Percentiles rank a stretch among this genome's conserved stretches.
Evolutionary conservation across 768 basidiomycete species (phyloP).

Genomic region (Lactarius hengduanensis): DNA sequence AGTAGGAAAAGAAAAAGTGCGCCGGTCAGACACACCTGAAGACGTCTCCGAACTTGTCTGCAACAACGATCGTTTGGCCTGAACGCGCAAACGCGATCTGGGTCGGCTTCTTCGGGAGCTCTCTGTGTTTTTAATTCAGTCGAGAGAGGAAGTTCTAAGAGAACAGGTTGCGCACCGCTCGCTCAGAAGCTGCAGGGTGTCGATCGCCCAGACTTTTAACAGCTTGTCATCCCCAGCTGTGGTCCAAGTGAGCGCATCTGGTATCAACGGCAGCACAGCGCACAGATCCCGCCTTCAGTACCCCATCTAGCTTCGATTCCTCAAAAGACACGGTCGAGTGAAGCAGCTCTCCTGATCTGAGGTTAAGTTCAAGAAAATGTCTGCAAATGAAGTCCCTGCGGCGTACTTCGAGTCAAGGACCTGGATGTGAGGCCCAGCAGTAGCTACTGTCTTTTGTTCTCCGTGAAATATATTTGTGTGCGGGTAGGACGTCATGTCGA

Average conservation of each 20-base stretch:
- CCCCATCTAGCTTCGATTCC: conserved; percentile 34
- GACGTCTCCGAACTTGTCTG: conserved; percentile 95
- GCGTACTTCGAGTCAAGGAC: conserved; percentile 55
- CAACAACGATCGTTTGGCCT: conserved; percentile 66
- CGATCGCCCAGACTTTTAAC: conserved; percentile 72
- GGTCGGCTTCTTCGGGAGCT: conserved; percentile 82
- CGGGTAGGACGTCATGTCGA: conserved; percentile 38
- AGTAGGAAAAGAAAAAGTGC: conserved; percentile 1
- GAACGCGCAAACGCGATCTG: conserved; percentile 60
- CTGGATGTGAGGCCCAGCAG: conserved; percentile 64
- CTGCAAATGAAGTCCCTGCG: background rate
- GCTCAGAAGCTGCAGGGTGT: conserved; percentile 53
- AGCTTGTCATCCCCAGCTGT: conserved; percentile 79
- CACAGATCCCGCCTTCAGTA: conserved; percentile 54
- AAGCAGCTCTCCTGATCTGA: conserved; percentile 54
- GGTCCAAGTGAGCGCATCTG: conserved; percentile 48
- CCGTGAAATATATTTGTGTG: conserved; percentile 48
- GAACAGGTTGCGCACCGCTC: conserved; percentile 49
- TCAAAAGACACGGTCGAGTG: conserved; percentile 43
- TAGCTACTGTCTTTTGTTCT: conserved; percentile 39
- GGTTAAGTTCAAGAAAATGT: conserved; percentile 23
- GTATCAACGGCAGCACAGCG: conserved; percentile 55
- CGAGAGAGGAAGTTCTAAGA: background rate
- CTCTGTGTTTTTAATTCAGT: conserved; percentile 43
- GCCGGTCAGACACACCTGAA: conserved; percentile 55